Percentiles rank a stretch among this genome's conserved stretches.
These are phyloP conservation scores for Akanthomyces lecanii DNA, from an alignment of 2,329 filamentous ascomycete species.

Conservation along the genomic window DNA sequence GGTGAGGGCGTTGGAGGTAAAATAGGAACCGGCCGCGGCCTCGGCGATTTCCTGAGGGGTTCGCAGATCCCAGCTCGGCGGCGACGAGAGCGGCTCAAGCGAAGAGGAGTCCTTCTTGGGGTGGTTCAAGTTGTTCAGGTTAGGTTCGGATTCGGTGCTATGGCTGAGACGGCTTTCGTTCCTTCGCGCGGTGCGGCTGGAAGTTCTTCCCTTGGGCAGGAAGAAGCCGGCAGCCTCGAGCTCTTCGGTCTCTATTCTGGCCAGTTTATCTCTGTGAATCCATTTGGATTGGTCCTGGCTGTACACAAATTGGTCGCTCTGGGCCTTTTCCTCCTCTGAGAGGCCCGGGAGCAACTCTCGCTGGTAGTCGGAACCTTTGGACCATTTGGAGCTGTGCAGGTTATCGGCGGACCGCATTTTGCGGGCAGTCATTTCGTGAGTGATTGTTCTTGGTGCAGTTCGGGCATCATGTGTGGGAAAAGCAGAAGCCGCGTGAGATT, in stretches of 20 bases:
- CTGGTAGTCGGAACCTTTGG: slow-evolving; percentile 23
- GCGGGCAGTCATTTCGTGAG: slow-evolving; percentile 26
- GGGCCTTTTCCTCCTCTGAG: slow-evolving; percentile 27
- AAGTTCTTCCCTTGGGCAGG: slow-evolving; percentile 50
- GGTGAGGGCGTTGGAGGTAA: slow-evolving; percentile 49
- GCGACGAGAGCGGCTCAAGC: slow-evolving; percentile 35
- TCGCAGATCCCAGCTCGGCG: slow-evolving; percentile 64
- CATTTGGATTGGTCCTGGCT: slow-evolving; percentile 65
- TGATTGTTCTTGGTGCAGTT: background rate
- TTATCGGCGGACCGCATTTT: slow-evolving; percentile 36
- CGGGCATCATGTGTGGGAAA: slow-evolving; percentile 7
- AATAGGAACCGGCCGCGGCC: slow-evolving; percentile 49
- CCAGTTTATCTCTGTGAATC: slow-evolving; percentile 83
- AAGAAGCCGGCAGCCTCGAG: slow-evolving; percentile 73
- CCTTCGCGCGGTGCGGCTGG: slow-evolving; percentile 42
- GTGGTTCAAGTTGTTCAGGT: slow-evolving; percentile 23
- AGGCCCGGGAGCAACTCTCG: slow-evolving; percentile 22
- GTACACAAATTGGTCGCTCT: slow-evolving; percentile 24
- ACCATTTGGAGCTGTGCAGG: slow-evolving; percentile 24
- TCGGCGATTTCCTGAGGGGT: slow-evolving; percentile 73
- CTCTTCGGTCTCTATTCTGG: slow-evolving; percentile 75
- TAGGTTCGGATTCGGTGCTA: slow-evolving; percentile 30
- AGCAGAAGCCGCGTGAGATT: slow-evolving; percentile 4
- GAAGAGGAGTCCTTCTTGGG: slow-evolving; percentile 45
- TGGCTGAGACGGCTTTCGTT: slow-evolving; percentile 34